Base-by-base conservation (phyloP, 2,329 filamentous ascomycete genomes). In the Exutisphaerella laricina region DNA sequence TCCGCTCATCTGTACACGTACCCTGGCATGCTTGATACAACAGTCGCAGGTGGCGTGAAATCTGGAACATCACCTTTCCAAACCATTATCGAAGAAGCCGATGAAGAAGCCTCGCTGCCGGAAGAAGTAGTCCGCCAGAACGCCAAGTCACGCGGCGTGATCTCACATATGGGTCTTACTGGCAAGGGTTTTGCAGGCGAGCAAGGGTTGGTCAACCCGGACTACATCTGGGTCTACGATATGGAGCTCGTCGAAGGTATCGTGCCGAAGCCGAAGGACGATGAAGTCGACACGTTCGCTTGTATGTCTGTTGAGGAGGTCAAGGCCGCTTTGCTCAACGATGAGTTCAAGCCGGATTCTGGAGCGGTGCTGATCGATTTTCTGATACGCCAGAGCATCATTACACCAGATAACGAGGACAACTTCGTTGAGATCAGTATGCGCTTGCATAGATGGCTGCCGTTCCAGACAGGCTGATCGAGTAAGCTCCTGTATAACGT, bases 291-390 rank as follows among this genome's bases (percentile, higher is more conserved):
- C 58, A 78, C 79, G 49, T 97, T 97, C 62, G 75, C 77, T 58
- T 71, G 94, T 42, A 82, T 80, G 75, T 79, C 75, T 3, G 74
- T 95, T 22, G 77, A 82, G 16, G 77, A 94, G 64, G 77, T 92
- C 32, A 76, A 80, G 62, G 70, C 72, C 42, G 80, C 82, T 30
- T 69, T 97, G 57, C 75, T 73, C 13, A 69, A 70, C 34, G 86
- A 84, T 8, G 77, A 82, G 53, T 97, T 89, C 70, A 98, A 98
- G 70, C 84, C 88, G 2, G 96, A 97, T 64, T 94, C 88, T 64
- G 84, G 84, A n/a, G 65, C 89, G 43, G 77, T 94, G 28, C 68
- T 90, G 60, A 66, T 95, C 32, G 88, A 96, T 63, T 97, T 97
- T 68, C 84, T 97, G 60, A 73, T 94, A 55, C 77, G 89, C 39